These are phyloP conservation scores for Fusarium sp. DNA, from an alignment of 2,329 filamentous ascomycete genomes.

Conservation along the genomic window DNA sequence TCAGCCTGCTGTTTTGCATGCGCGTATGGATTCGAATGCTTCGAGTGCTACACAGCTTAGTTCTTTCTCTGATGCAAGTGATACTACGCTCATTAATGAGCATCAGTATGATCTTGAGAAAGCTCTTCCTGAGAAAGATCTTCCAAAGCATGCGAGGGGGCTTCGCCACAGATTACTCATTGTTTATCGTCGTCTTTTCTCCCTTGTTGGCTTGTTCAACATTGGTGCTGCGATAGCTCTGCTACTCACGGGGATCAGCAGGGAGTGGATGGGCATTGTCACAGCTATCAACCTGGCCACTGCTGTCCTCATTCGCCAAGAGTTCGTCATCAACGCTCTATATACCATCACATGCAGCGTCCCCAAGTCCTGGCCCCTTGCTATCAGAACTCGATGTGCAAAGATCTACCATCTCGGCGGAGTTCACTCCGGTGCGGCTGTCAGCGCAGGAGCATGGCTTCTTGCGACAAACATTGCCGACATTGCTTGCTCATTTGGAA, in stretches of 20 bases:
- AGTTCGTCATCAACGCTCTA: conserved; percentile 64
- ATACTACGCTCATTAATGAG: conserved; percentile 37
- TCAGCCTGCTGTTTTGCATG: conserved; percentile 31
- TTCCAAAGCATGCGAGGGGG: conserved; percentile 54
- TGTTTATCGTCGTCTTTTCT: conserved; percentile 68
- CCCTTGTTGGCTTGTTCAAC: conserved; percentile 65
- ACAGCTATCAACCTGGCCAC: conserved; percentile 63
- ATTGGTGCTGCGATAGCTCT: conserved; percentile 60
- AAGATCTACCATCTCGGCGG: conserved; percentile 66
- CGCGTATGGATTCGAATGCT: conserved; percentile 45
- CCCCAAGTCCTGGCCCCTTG: conserved; percentile 60
- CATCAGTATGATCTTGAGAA: conserved; percentile 47
- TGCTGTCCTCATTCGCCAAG: conserved; percentile 65
- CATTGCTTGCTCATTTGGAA: conserved; percentile 35
- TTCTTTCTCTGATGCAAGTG: conserved; percentile 31
- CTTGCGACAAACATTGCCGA: conserved; percentile 54
- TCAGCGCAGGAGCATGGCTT: conserved; percentile 63
- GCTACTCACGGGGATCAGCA: conserved; percentile 51
- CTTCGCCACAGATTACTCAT: conserved; percentile 61
- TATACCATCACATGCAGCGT: conserved; percentile 62
- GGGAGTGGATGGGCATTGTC: conserved; percentile 56
- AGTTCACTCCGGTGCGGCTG: conserved; percentile 62
- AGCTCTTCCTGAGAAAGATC: conserved; percentile 58
- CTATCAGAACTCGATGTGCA: conserved; percentile 59
- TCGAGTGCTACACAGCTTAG: conserved; percentile 46